Evolutionary conservation across 169 alveolate species (phyloP).

Genomic region (Plasmodium sp.): DNA sequence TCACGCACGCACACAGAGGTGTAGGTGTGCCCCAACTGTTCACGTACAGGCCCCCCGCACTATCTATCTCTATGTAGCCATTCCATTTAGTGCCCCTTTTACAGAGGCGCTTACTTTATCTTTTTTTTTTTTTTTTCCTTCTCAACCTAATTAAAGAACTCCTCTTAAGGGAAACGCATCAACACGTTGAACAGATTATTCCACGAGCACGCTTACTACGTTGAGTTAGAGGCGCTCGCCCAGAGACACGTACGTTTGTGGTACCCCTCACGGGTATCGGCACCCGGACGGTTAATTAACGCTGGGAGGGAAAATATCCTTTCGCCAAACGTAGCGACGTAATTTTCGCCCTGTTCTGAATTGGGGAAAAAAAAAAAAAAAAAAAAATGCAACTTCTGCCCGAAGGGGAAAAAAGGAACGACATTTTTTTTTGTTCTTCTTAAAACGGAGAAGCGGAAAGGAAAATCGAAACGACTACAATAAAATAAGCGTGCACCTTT

Average conservation of each 20-base stretch:
- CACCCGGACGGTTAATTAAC: neutral
- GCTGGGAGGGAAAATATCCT: neutral
- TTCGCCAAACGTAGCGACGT: neutral
- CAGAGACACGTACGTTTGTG: neutral
- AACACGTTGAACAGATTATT: neutral
- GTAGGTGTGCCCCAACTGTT: neutral
- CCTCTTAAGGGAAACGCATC: neutral
- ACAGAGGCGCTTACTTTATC: neutral
- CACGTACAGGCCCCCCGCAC: neutral
- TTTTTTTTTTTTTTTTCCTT: neutral
- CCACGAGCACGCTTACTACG: neutral
- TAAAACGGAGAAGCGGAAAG: neutral
- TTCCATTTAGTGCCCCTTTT: neutral
- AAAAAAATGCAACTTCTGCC: neutral
- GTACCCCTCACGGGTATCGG: neutral
- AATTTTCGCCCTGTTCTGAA: neutral
- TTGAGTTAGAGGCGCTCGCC: neutral
- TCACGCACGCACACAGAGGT: neutral
- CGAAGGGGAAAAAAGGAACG: neutral
- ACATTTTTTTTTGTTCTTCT: neutral
- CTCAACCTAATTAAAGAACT: neutral
- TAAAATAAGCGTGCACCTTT: neutral
- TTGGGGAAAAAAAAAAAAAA: neutral
- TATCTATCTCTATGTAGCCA: neutral
- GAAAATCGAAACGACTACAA: neutral